A percentile compares a stretch with the other conserved stretches of the same genome.
phyloP scores from a whole-genome alignment of 805 yeast species.

The Tetrapisispora phaffii region DNA sequence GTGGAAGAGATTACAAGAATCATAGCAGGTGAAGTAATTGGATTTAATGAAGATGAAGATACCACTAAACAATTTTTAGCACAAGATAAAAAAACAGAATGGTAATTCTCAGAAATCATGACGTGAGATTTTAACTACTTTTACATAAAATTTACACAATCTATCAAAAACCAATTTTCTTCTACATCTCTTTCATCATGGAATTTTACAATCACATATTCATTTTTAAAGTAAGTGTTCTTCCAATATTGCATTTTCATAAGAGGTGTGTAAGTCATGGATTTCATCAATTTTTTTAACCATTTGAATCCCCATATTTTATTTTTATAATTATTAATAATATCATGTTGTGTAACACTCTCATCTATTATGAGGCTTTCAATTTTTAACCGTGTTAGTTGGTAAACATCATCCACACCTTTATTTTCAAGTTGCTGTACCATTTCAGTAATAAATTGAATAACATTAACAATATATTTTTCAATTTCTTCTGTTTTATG shows the following conservation, averaged over 20 bases:
- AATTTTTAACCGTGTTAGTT: constrained; percentile 36
- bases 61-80: constrained; percentile 8
- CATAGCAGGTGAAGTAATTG: constrained; percentile 26
- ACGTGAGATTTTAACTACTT: neutral
- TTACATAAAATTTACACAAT: constrained; percentile 20
- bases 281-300: constrained; percentile 29
- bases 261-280: constrained; percentile 41
- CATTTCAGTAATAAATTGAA: constrained; percentile 34
- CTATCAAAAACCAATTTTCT: constrained; percentile 21
- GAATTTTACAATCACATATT: constrained; percentile 33
- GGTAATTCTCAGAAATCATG: constrained; percentile 8
- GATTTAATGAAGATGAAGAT: constrained; percentile 23
- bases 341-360: constrained; percentile 15
- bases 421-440: constrained; percentile 35
- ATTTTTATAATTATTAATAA: constrained; percentile 12
- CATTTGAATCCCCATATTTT: constrained; percentile 37
- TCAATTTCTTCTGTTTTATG: constrained; percentile 2
- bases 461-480: constrained; percentile 20
- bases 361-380: constrained; percentile 18
- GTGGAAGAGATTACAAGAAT: constrained; percentile 26
- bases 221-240: constrained; percentile 36
- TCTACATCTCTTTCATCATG: constrained; percentile 17
- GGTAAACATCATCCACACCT: constrained; percentile 34
- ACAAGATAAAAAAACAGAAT: constrained; percentile 20
- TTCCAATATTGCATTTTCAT: constrained; percentile 52